phyloP scores from a whole-genome alignment of 1,284 basidiomycete genomes.

The Naganishia sp. region DNA sequence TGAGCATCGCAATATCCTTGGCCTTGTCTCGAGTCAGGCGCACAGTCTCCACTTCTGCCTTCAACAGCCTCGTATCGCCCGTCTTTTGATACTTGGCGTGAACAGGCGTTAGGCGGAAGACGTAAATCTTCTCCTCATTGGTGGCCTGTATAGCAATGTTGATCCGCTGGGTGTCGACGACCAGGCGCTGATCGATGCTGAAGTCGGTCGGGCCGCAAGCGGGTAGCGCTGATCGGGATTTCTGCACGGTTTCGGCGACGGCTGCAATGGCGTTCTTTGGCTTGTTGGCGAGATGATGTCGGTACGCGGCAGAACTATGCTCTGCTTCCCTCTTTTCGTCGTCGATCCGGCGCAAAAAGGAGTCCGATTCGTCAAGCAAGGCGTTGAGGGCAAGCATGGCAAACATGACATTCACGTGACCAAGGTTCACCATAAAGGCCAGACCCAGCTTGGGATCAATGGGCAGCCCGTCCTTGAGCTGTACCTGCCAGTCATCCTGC shows the following conservation, averaged over 20 bases:
- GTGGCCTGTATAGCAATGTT: conserved; percentile 30
- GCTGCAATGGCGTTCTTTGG: conserved; percentile 32
- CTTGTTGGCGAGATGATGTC: conserved; percentile 29
- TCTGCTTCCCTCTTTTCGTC: conserved; percentile 28
- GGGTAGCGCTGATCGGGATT: conserved; percentile 21
- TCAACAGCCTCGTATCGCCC: conserved; percentile 5
- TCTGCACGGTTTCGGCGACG: conserved; percentile 32
- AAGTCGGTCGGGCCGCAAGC: conserved; percentile 7
- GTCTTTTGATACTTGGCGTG: conserved; percentile 25
- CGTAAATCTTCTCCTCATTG: conserved; percentile 27
- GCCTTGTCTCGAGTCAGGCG: conserved; percentile 10
- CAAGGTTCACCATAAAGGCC: conserved; percentile 72
- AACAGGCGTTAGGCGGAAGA: conserved; percentile 28
- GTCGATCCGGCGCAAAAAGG: conserved; percentile 44
- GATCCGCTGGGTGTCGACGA: conserved; percentile 9
- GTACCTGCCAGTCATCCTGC: conserved; percentile 76
- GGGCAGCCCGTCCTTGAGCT: conserved; percentile 35
- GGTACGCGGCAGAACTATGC: conserved; percentile 28
- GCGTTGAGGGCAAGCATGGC: conserved; percentile 60
- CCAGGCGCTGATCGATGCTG: conserved; percentile 26
- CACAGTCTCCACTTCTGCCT: conserved; percentile 25
- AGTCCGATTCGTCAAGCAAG: conserved; percentile 39
- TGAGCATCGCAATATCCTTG: conserved; percentile 24
- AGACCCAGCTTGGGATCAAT: conserved; percentile 66
- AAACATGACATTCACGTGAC: conserved; percentile 67